These are phyloP conservation scores for Kodamaea lidongshanica DNA, from an alignment of 805 yeast genomes.

Conservation along the genomic window DNA sequence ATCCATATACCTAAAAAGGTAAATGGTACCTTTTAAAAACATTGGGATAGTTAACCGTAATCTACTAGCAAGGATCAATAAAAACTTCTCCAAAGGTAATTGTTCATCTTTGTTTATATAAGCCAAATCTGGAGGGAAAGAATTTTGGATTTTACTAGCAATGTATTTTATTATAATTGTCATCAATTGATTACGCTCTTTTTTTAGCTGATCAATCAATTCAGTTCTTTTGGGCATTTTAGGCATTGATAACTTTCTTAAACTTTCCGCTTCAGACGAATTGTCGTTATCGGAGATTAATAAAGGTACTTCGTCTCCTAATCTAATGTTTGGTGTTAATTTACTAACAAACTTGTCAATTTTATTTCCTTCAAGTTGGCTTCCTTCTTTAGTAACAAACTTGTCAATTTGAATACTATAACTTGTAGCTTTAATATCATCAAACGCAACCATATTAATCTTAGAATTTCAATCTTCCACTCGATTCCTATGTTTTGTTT, in stretches of 20 bases:
- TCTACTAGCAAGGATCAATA: conserved; percentile 33
- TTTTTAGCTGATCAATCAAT: conserved; percentile 17
- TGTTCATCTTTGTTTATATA: conserved; percentile 14
- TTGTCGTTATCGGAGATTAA: conserved; percentile 29
- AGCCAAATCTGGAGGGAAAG: conserved; percentile 35
- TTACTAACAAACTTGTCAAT: too few species aligned
- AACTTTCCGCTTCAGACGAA: conserved; percentile 22
- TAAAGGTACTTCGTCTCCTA: conserved; percentile 28
- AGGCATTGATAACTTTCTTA: conserved; percentile 1
- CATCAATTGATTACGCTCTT: conserved; percentile 35
- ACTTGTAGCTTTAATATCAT: too few species aligned
- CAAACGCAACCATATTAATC: too few species aligned
- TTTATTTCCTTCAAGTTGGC: too few species aligned
- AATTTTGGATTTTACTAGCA: conserved; percentile 37
- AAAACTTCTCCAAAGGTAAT: conserved; percentile 35
- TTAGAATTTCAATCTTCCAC: too few species aligned
- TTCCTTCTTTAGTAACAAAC: too few species aligned
- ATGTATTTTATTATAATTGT: conserved; percentile 37
- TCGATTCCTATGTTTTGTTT: not conserved
- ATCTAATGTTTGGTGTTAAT: too few species aligned
- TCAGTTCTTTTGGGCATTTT: not conserved
- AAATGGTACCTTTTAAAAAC: conserved; percentile 37
- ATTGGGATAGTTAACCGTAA: conserved; percentile 28
- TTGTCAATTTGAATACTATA: too few species aligned
- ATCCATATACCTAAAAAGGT: conserved; percentile 42